Base-by-base conservation (phyloP, 2,329 filamentous ascomycete species). In the Elsinoe necatrix region DNA sequence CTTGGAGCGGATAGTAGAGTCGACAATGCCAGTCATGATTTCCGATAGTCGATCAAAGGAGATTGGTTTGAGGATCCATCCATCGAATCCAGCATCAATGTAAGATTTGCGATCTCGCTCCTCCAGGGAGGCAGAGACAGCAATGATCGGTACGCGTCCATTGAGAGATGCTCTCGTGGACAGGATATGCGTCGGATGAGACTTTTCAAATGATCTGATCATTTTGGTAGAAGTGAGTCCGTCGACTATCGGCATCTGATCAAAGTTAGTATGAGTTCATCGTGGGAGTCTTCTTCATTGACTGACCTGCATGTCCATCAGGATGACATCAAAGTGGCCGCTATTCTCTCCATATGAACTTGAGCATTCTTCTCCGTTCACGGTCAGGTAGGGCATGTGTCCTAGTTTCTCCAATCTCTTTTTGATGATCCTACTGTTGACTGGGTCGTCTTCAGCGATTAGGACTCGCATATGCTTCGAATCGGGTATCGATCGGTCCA, bases 301-400 rank as follows among this genome's bases (percentile, higher is more conserved):
- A 20, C 81, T 70, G 67, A 90, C 89, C 78, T 95, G 89, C 80
- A 95, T 89, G 66, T 95, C 90, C 90, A 95, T 95, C 60, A 95
- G 76, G 48, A 95, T 77, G 4, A 89, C 84, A 67, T 95, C 89
- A 65, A 87, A 93, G 20, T 73, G 71, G 23, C 69, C 69, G 0
- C 83, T 75, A 52, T 77, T 78, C 45, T 88, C 85, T 51, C 77
- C 78, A 68, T 87, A 91, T 3, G 82, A 77, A 51, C 78, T 76
- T 4, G 87, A 85, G 65, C 90, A 95, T 65, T 95, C 89, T 66
- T 93, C 86, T 6, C 90, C 90, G 60, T 95, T 95, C 35, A 86
- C 78, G 0, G 88, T 88, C 61, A 91, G 77, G 34, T 79, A 73
- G 0, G 93, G 85, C 0, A 78, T 71, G 61, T 95, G 87, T 0